Percentiles rank a stretch among this genome's conserved stretches.
Evolutionary conservation across 2,329 filamentous ascomycete genomes (phyloP).

Genomic region (Exserohilum turcica): DNA sequence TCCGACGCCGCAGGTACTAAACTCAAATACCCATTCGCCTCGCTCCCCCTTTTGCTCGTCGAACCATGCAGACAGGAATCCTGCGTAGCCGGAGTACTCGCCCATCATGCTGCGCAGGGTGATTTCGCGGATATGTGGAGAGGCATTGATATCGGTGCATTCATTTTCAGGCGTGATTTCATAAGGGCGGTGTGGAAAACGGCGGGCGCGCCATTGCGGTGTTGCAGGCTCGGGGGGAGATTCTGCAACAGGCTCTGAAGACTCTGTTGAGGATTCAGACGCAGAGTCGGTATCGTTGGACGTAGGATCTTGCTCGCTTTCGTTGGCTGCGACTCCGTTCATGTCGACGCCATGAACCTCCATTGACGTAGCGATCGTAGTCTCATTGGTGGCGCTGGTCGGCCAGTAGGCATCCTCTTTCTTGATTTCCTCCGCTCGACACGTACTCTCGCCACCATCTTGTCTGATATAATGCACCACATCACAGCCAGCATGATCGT

Average conservation of each 20-base stretch:
- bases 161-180: conserved; percentile 43
- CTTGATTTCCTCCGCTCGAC: conserved; percentile 12
- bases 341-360: conserved; percentile 1
- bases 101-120: conserved; percentile 99
- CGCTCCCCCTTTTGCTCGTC: conserved; percentile 71
- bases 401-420: conserved; percentile 25
- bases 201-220: conserved; percentile 31
- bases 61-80: conserved; percentile 88
- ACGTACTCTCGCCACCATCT: conserved; percentile 18
- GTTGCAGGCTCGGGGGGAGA: conserved; percentile 1
- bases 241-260: background rate
- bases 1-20: conserved; percentile 76
- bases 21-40: conserved; percentile 83
- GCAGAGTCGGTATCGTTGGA: conserved; percentile 3
- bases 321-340: conserved; percentile 8
- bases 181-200: conserved; percentile 22
- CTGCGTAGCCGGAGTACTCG: conserved; percentile 88
- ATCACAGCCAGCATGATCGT: conserved; percentile 95
- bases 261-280: conserved; percentile 3
- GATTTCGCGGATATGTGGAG: conserved; percentile 76
- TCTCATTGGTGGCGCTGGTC: conserved; percentile 3
- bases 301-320: background rate
- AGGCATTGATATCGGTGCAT: conserved; percentile 22
- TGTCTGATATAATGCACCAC: conserved; percentile 70
- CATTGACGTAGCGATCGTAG: background rate